These are phyloP conservation scores for Poa annua DNA, from an alignment of 176 grass and related monocot species.

Conservation along the genomic window DNA sequence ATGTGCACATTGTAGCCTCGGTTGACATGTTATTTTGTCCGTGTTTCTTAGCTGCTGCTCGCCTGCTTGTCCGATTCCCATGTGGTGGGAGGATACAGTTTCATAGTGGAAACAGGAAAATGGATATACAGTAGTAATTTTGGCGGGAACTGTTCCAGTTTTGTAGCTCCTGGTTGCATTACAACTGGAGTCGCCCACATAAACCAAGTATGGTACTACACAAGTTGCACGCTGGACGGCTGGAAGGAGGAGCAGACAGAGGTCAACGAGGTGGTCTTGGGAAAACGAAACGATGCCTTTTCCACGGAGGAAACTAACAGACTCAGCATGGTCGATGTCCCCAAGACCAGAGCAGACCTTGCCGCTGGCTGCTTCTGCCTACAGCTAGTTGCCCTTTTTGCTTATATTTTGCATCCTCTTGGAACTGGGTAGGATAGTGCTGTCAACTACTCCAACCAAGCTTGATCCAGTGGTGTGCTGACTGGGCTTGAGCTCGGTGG, in stretches of 20 bases:
- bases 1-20: background rate
- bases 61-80: background rate
- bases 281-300: conserved; percentile 25
- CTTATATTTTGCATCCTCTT: background rate
- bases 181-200: background rate
- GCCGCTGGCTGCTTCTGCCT: background rate
- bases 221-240: background rate
- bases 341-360: conserved; percentile 16
- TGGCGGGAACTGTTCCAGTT: background rate
- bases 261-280: conserved; percentile 35
- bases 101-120: background rate
- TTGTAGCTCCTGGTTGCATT: background rate
- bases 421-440: background rate
- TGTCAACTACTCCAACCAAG: background rate
- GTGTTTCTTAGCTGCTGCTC: background rate
- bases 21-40: background rate
- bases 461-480: background rate
- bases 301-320: conserved; percentile 19
- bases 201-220: background rate
- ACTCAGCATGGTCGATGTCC: background rate
- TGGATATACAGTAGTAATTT: background rate
- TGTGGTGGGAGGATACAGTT: background rate
- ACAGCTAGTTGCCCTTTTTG: conserved; percentile 14
- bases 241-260: background rate
- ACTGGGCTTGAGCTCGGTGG: background rate